A percentile compares a stretch with the other conserved stretches of the same genome.
Evolutionary conservation across 495 filamentous ascomycete genomes (phyloP).

Genomic region (Lineolata rhizophorae): DNA sequence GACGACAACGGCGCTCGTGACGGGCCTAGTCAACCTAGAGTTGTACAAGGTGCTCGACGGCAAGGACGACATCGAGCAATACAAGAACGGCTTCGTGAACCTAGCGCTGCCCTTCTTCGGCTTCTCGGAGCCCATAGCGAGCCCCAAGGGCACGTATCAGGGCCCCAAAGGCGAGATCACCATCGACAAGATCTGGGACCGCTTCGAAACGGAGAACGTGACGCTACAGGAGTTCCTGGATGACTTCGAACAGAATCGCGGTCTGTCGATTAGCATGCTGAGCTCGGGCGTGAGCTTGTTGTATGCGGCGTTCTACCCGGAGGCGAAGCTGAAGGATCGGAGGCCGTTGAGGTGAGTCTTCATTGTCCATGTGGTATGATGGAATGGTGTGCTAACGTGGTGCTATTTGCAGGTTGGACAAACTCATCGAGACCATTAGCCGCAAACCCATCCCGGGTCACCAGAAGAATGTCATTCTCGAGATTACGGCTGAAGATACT

Average conservation of each 20-base stretch:
- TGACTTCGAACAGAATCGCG: slow-evolving; percentile 47
- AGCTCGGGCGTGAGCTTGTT: slow-evolving; percentile 89
- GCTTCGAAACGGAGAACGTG: slow-evolving; percentile 79
- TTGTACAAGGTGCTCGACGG: slow-evolving; percentile 94
- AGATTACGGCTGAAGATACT: slow-evolving; percentile 80
- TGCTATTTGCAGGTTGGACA: slow-evolving; percentile 40
- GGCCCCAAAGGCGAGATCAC: slow-evolving; percentile 54
- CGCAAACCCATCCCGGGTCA: slow-evolving; percentile 82
- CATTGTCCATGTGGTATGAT: not conserved
- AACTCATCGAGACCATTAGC: slow-evolving; percentile 70
- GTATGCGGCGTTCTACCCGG: slow-evolving; percentile 91
- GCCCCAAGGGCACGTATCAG: slow-evolving; percentile 73
- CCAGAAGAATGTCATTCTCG: slow-evolving; percentile 89
- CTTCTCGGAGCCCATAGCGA: slow-evolving; percentile 88
- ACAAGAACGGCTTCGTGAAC: slow-evolving; percentile 98
- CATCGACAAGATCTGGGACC: slow-evolving; percentile 94
- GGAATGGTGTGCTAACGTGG: too few species aligned
- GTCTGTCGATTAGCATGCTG: slow-evolving; percentile 73
- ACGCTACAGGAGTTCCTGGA: slow-evolving; percentile 66
- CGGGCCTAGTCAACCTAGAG: slow-evolving; percentile 80
- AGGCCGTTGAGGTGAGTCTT: slow-evolving; percentile 38
- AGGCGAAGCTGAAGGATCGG: slow-evolving; percentile 69
- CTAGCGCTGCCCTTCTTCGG: slow-evolving; percentile 92
- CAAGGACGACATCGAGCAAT: slow-evolving; percentile 85
- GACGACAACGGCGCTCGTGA: slow-evolving; percentile 89